phyloP scores from a whole-genome alignment of 2,329 filamentous ascomycete genomes.

The Monascus ruber region DNA sequence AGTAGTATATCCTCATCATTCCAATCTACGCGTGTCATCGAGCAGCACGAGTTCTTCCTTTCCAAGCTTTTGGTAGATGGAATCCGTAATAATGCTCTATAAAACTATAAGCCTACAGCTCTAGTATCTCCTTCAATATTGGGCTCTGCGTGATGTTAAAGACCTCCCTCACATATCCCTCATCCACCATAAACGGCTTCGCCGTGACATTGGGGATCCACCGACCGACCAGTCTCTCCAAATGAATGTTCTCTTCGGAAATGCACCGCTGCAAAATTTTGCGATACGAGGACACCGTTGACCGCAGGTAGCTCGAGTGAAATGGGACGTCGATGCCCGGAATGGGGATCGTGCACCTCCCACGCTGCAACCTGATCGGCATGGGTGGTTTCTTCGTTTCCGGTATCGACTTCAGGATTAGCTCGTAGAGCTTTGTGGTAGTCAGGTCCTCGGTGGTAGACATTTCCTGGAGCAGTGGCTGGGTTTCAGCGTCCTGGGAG shows the following conservation, averaged over 20 bases:
- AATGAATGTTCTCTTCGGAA: conserved; percentile 93
- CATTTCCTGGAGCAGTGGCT: too few species aligned
- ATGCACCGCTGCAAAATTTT: conserved; percentile 97
- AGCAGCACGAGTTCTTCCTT: too few species aligned
- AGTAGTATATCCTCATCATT: too few species aligned
- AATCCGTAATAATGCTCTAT: too few species aligned
- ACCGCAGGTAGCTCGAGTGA: conserved; percentile 92
- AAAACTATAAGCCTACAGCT: too few species aligned
- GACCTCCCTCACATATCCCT: conserved; percentile 97
- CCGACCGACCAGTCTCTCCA: conserved; percentile 85
- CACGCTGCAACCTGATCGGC: conserved; percentile 69
- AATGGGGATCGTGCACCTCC: conserved; percentile 91
- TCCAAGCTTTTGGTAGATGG: too few species aligned
- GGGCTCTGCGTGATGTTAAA: conserved; percentile 58
- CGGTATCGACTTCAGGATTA: conserved; percentile 67
- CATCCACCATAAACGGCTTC: conserved; percentile 80
- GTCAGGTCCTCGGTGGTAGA: too few species aligned
- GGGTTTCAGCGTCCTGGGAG: too few species aligned
- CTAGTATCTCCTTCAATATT: too few species aligned
- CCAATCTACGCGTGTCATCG: too few species aligned
- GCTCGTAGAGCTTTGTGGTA: conserved; percentile 37
- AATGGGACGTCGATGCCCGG: conserved; percentile 94
- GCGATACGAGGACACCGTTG: conserved; percentile 93
- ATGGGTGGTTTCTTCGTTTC: conserved; percentile 39
- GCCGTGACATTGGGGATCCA: conserved; percentile 98